These are phyloP conservation scores for Cenchrus purpureus DNA, from an alignment of 176 grass and related monocot species.

Conservation along the genomic window DNA sequence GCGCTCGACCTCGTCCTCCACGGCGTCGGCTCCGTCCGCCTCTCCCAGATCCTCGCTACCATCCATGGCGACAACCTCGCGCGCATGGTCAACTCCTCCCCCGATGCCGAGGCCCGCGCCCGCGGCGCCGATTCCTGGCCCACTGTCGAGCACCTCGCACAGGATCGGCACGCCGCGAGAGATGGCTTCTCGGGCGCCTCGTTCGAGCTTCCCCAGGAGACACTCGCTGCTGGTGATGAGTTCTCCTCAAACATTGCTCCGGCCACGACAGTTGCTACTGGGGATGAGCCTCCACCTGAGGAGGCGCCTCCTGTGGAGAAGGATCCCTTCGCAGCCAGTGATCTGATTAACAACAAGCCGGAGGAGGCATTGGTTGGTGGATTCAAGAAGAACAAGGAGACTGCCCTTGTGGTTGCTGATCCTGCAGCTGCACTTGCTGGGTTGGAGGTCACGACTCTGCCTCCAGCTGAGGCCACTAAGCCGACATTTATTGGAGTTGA, in stretches of 20 bases:
- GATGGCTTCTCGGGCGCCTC: conserved; percentile 60
- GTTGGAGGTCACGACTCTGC: conserved; percentile 87
- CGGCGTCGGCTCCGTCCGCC: conserved; percentile 82
- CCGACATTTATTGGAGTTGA: conserved; percentile 89
- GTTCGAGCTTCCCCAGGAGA: conserved; percentile 88
- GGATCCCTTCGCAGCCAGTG: conserved; percentile 93
- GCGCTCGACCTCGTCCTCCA: conserved; percentile 95
- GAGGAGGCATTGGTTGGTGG: conserved; percentile 88
- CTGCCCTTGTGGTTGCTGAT: conserved; percentile 63
- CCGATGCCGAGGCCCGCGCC: conserved; percentile 77
- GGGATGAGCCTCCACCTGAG: conserved; percentile 60
- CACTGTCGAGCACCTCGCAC: conserved; percentile 61
- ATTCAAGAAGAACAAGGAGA: conserved; percentile 94
- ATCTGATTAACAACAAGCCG: conserved; percentile 86
- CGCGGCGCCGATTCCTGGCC: conserved; percentile 84
- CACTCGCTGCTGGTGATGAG: conserved; percentile 82
- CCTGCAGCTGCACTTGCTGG: conserved; percentile 80
- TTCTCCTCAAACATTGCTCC: conserved; percentile 78
- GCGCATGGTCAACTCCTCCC: conserved; percentile 85
- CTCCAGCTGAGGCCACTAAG: conserved; percentile 87
- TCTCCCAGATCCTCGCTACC: conserved; percentile 86
- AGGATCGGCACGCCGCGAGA: conserved; percentile 68
- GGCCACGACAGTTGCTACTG: conserved; percentile 39
- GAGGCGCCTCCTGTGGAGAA: conserved; percentile 64
- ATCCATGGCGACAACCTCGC: conserved; percentile 98